These are phyloP conservation scores for Boletus rubroflammeus DNA, from an alignment of 768 basidiomycete species.

Conservation along the genomic window DNA sequence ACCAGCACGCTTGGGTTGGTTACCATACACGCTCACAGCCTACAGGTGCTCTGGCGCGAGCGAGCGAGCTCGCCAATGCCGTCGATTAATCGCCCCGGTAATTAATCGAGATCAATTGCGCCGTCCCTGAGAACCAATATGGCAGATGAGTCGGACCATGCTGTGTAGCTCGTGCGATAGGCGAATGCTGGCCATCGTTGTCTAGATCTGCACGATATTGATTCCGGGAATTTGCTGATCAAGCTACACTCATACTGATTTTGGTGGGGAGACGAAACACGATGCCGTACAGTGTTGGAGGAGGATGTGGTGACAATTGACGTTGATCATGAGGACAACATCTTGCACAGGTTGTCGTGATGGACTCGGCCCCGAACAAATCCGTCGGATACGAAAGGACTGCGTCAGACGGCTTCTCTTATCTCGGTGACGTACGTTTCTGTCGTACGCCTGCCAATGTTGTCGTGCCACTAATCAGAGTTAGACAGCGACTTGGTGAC, in stretches of 20 bases:
- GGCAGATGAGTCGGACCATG: not conserved
- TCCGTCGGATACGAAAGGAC: not conserved
- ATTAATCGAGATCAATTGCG: not conserved
- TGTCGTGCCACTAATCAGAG: not conserved
- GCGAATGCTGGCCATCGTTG: not conserved
- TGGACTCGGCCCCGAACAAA: not conserved
- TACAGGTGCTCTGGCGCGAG: not conserved
- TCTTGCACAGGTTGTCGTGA: not conserved
- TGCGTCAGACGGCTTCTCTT: slow-evolving; percentile 2
- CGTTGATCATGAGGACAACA: not conserved
- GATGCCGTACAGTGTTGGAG: not conserved
- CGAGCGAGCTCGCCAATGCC: not conserved
- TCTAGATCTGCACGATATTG: not conserved
- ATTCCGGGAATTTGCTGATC: not conserved
- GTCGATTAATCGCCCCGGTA: not conserved
- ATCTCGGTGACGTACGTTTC: slow-evolving; percentile 9
- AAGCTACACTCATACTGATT: not conserved
- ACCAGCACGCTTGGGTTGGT: not conserved
- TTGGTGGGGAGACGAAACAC: not conserved
- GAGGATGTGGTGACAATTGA: not conserved
- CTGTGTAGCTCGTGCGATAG: not conserved
- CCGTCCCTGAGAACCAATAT: not conserved
- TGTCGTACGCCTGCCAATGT: slow-evolving; percentile 10
- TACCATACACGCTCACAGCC: not conserved
- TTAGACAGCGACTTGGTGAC: not conserved